Evolutionary conservation across 23 red algal species (phyloP), one percentile per base, ranked within the genome.

Genomic region (Cyanidioschyzon merolae): DNA sequence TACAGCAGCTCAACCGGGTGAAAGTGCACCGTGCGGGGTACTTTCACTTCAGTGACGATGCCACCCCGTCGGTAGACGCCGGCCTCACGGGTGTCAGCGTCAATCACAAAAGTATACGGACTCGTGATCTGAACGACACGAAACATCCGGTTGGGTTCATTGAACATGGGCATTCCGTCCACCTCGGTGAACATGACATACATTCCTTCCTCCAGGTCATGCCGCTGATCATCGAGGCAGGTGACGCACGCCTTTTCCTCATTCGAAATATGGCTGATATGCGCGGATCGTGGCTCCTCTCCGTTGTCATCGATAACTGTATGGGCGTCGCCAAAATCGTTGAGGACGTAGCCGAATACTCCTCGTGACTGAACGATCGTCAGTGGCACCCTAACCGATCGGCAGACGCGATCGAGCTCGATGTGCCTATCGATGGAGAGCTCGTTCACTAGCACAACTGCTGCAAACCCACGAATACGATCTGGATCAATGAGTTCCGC

Each of bases 221-320:
- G 94, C n/a, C 94, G 85, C 37, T 92, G 86, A 27, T 92, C 94
- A 35, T 98, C 94, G 39, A 98, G 75, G 38, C 94, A 98, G 0
- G 94, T 89, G 37, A 98, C 89, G 37, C 85, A 76, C 16, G 82
- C 88, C 1, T 74, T 76, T 17, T 39, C 38, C 77, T 95, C 86
- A 77, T 87, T 84, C 1, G 83, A 85, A 25, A 96, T 90, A 39
- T 79, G 76, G 1, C 83, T 90, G 16, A 96, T 75, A 21, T 90
- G 74, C 0, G 83, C 80, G 58, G 86, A 77, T 68, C 80, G 79
- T 3, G 92, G 92, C 45, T 89, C 79, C 77, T 98, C 94, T 40
- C 94, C 94, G 74, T 81, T 98, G 35, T 77, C 74, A 76, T 98
- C 94, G 15, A 67, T 27, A 39, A 98, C 94, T 0, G 59, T 77